Base-by-base conservation (phyloP, 2,329 filamentous ascomycete genomes). In the Stemphylium beticola region DNA sequence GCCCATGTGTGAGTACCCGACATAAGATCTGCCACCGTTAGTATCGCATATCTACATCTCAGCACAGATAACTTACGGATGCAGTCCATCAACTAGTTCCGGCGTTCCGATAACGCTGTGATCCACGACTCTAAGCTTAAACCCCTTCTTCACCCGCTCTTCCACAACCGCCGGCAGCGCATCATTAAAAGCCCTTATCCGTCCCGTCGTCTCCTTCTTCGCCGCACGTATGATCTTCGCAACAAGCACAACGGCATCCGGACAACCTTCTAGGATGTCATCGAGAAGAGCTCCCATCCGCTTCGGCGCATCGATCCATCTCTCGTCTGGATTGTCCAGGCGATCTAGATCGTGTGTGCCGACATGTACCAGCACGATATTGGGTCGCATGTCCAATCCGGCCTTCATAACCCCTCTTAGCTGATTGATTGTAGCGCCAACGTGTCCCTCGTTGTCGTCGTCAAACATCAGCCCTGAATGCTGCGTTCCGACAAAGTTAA, bases 181-280 rank as follows among this genome's bases (percentile, higher is more conserved):
- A 29, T 49, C 48, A 46, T 74, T 74, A 49, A 59, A 74, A 0
- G 32, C 48, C 11, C 60, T 42, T 12, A 67, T 62, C 17, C 61
- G 62, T 9, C 34, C 42, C 36, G 57, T 49, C 15, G 49, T 57
- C 17, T 49, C 53, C 11, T 32, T 38, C 39, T 68, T 63, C 14
- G 50, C 39, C 9, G 58, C 47, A 14, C 62, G 55, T 38, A 75
- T 73, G 14, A 78, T 68, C 49, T 74, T 66, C 6, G 75, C 75
- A 31, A 79, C 74, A 8, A 78, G 52, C 3, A 78, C 57, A 5
- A 67, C 69, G 4, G 74, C 66, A 43, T 73, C 68, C 0, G 73
- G 71, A 41, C 65, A 70, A 9, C 43, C 47, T 4, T 53, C 42
- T 8, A 73, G 44, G 4, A 78, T 58, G 12, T 66, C 55, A 51